Conservation (phyloP, 495 filamentous ascomycete species). For the Aspergillus coremiiformis region DNA sequence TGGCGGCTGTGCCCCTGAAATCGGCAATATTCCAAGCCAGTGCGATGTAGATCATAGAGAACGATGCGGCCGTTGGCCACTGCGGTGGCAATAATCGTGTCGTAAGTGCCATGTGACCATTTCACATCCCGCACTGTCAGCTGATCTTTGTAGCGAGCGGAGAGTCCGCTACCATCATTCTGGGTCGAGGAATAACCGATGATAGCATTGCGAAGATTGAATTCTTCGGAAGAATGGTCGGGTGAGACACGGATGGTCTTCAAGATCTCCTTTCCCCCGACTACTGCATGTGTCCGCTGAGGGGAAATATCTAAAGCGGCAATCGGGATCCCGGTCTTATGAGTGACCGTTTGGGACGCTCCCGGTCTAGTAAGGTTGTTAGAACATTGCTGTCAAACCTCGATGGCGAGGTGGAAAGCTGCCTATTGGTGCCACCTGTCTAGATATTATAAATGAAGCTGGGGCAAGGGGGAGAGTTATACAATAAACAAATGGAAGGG, state of each 20-base stretch:
- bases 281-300: conserved; percentile 64
- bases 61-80: conserved; percentile 81
- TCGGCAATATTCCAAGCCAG: conserved; percentile 66
- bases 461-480: background rate
- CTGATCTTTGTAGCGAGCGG: conserved; percentile 57
- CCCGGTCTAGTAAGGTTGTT: conserved; percentile 43
- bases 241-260: conserved; percentile 72
- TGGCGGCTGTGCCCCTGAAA: conserved; percentile 84
- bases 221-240: conserved; percentile 61
- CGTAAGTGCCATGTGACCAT: conserved; percentile 64
- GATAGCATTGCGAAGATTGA: conserved; percentile 74
- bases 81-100: conserved; percentile 70
- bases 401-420: background rate
- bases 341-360: conserved; percentile 64
- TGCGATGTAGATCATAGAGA: conserved; percentile 72
- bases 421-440: background rate
- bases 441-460: background rate
- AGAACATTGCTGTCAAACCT: conserved; percentile 11
- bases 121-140: conserved; percentile 77
- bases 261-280: conserved; percentile 76
- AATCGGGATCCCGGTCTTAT: conserved; percentile 66
- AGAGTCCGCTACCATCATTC: conserved; percentile 41
- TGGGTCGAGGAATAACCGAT: conserved; percentile 59
- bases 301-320: conserved; percentile 71
- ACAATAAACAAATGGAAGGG: background rate